Conservation (phyloP, 2,329 filamentous ascomycete genomes). For the Nemania bipapillata region DNA sequence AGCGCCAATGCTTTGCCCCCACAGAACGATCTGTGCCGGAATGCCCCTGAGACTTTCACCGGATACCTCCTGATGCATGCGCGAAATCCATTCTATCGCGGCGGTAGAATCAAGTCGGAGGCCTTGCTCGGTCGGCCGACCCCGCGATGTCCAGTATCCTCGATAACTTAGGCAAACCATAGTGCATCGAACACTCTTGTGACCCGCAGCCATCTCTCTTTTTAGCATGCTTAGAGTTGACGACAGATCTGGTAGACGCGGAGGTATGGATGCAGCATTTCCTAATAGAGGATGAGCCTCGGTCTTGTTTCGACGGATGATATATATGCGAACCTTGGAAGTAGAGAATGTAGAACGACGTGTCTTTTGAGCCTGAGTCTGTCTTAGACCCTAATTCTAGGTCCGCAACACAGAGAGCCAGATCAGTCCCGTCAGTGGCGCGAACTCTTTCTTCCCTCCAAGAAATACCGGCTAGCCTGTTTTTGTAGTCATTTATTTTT, state of each 20-base stretch:
- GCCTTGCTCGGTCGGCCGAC: slow-evolving; percentile 74
- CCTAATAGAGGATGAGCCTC: slow-evolving; percentile 55
- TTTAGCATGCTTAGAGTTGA: slow-evolving; percentile 61
- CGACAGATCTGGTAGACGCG: slow-evolving; percentile 67
- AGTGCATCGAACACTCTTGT: slow-evolving; percentile 54
- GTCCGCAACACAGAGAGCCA: slow-evolving; percentile 55
- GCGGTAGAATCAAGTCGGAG: slow-evolving; percentile 76
- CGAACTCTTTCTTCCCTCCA: slow-evolving; percentile 74
- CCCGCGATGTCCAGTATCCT: slow-evolving; percentile 81
- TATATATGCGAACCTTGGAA: slow-evolving; percentile 61
- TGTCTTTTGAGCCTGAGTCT: slow-evolving; percentile 36
- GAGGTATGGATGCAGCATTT: slow-evolving; percentile 69
- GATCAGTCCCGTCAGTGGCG: slow-evolving; percentile 72
- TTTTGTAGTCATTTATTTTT: slow-evolving; percentile 71
- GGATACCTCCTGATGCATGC: slow-evolving; percentile 52
- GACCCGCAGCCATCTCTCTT: slow-evolving; percentile 51
- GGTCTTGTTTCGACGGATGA: slow-evolving; percentile 27
- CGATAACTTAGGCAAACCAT: slow-evolving; percentile 71
- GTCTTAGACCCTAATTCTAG: slow-evolving; percentile 47
- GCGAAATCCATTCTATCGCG: slow-evolving; percentile 69
- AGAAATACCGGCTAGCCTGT: slow-evolving; percentile 67
- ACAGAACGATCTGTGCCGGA: slow-evolving; percentile 65
- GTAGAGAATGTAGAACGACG: slow-evolving; percentile 66
- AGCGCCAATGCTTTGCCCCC: slow-evolving; percentile 82
- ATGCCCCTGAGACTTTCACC: slow-evolving; percentile 14